These are phyloP conservation scores for Chalara sp. DNA, from an alignment of 2,329 filamentous ascomycete species.

Conservation along the genomic window DNA sequence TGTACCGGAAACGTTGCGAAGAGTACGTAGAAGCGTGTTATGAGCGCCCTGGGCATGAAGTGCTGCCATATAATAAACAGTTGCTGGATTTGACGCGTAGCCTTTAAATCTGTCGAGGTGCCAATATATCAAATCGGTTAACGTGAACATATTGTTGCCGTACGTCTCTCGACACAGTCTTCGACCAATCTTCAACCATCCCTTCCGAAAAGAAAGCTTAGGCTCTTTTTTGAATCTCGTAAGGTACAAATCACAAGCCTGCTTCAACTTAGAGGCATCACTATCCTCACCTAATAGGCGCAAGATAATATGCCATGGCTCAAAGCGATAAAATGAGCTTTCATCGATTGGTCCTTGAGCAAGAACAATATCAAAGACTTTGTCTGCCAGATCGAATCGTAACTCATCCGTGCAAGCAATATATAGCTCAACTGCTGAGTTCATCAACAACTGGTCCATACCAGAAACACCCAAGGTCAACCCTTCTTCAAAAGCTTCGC, in stretches of 20 bases:
- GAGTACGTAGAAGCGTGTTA: slow-evolving; percentile 7
- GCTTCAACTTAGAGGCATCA: slow-evolving; percentile 10
- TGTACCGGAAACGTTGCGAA: slow-evolving; percentile 3
- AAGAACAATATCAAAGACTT: slow-evolving; percentile 16
- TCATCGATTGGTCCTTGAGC: slow-evolving; percentile 12
- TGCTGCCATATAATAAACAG: slow-evolving; percentile 13
- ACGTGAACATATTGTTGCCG: slow-evolving; percentile 12
- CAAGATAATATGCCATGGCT: slow-evolving; percentile 12
- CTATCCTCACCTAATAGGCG: slow-evolving; percentile 5
- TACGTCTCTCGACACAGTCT: slow-evolving; percentile 16
- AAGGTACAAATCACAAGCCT: slow-evolving; percentile 20
- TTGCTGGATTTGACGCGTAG: background rate
- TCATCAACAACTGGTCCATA: slow-evolving; percentile 9
- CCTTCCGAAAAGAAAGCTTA: background rate
- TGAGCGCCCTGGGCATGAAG: slow-evolving; percentile 13
- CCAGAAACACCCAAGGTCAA: slow-evolving; percentile 7
- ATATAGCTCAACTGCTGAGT: slow-evolving; percentile 12
- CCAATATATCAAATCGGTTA: slow-evolving; percentile 16
- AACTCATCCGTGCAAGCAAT: slow-evolving; percentile 7
- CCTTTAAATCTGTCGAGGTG: slow-evolving; percentile 11
- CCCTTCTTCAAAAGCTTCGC: slow-evolving; percentile 19
- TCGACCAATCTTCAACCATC: slow-evolving; percentile 12
- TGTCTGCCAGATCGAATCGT: slow-evolving; percentile 11
- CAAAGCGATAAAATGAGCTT: slow-evolving; percentile 14
- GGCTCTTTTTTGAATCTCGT: slow-evolving; percentile 16